Evolutionary conservation across 441 rosid genomes (phyloP), one percentile per base, ranked within the genome.

Genomic region (Gossypium davidsonii): DNA sequence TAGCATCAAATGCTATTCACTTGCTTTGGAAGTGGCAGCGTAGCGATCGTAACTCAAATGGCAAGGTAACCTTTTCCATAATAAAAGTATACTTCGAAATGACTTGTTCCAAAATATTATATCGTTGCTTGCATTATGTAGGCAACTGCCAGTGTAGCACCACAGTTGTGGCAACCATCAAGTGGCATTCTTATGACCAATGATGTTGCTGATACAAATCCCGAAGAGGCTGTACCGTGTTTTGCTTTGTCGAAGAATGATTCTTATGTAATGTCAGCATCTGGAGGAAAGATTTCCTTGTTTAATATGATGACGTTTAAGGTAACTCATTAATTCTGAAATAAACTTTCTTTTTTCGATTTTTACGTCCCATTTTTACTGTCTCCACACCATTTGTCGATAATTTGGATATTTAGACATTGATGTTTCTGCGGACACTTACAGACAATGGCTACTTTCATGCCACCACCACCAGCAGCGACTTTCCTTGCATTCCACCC

Each of bases 11-110:
- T 84, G 98, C 98, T n/a, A 83, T 88, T 73, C 99, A 96, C 81
- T 86, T 93, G 62, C 87, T 96, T 20, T 96, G 99, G 99, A 95
- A 93, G 80, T 95, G 99, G 99, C 99, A 91, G 77, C 90, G 97
- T 75, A 90, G 77, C 61, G 99, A 96, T 9, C 96, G 97, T 18
- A 91, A 91, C 83, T 68, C 92, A n/a, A 82, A 78, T 71, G 98
- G 94, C 79, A 93, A 96, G 97, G 99, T 93, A 21, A 26, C 48
- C 23, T 72, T 28, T 31, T 51, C 7, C 4, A 28, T 59, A 2
- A 10, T 55, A 0, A n/a, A 53, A 62, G 56, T 67, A 76, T 74
- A 39, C 15, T 72, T 65, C 5, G 39, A 46, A 49, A 68, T 56
- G 60, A 71, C 15, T 61, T 68, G 1, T 59, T 17, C n/a, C 17